Evolutionary conservation across 305 asterid species (phyloP).

Genomic region (Fraxinus angustifolia): DNA sequence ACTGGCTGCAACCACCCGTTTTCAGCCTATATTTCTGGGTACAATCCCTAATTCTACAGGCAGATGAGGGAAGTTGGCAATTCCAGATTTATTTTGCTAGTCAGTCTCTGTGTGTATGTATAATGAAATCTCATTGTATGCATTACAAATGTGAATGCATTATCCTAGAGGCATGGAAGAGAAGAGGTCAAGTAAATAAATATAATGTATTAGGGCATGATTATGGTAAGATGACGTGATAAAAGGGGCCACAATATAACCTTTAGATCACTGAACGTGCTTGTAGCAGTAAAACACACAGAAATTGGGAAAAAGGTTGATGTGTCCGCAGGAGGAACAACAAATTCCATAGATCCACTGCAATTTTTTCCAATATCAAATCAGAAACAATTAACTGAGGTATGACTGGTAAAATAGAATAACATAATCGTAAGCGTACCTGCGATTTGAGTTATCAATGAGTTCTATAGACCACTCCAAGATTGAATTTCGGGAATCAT

Average conservation of each 20-base stretch:
- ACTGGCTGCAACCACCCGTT: background rate
- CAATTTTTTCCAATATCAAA: slow-evolving; percentile 18
- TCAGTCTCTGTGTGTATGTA: background rate
- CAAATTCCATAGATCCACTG: slow-evolving; percentile 86
- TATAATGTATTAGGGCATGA: background rate
- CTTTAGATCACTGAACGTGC: slow-evolving; percentile 76
- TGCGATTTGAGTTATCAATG: slow-evolving; percentile 68
- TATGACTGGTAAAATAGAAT: slow-evolving; percentile 8
- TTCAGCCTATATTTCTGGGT: background rate
- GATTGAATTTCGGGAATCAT: slow-evolving; percentile 59
- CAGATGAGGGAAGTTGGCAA: background rate
- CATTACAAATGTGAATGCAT: background rate
- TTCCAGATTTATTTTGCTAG: background rate
- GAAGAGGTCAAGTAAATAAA: background rate
- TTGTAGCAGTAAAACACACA: slow-evolving; percentile 60
- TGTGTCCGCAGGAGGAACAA: slow-evolving; percentile 70
- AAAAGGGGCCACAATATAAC: slow-evolving; percentile 25
- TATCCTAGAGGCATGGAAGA: background rate
- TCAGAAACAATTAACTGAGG: slow-evolving; percentile 21
- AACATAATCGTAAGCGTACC: slow-evolving; percentile 34
- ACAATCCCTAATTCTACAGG: background rate
- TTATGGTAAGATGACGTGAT: background rate
- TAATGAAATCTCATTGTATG: background rate
- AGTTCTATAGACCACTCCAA: slow-evolving; percentile 72
- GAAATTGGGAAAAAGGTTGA: slow-evolving; percentile 74